These are phyloP conservation scores for Raffaelea deltoideospora DNA, from an alignment of 2,329 filamentous ascomycete genomes.

Conservation along the genomic window DNA sequence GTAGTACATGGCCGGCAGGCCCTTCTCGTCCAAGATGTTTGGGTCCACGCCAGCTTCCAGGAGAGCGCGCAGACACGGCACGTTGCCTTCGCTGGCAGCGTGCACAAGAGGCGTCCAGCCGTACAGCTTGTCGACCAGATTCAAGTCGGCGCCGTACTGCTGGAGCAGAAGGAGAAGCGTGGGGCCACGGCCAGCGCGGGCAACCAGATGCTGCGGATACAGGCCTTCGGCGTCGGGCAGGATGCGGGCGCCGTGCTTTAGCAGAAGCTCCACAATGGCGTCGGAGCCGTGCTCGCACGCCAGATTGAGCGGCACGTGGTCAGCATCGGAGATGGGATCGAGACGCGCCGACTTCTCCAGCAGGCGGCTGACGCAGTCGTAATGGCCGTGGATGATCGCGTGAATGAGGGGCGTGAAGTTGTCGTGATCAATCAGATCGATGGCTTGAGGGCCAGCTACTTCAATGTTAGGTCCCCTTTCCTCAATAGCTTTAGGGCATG, in stretches of 20 bases:
- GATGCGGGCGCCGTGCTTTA: constrained; percentile 66
- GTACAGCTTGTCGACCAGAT: constrained; percentile 90
- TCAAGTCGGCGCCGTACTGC: constrained; percentile 73
- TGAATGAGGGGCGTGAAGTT: constrained; percentile 95
- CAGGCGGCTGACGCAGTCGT: constrained; percentile 65
- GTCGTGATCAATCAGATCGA: constrained; percentile 85
- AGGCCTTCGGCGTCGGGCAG: constrained; percentile 92
- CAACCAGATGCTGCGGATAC: constrained; percentile 93
- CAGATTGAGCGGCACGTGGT: constrained; percentile 87
- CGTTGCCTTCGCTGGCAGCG: constrained; percentile 89
- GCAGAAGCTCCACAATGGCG: constrained; percentile 68
- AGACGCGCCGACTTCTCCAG: constrained; percentile 68
- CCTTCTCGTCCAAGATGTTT: constrained; percentile 79
- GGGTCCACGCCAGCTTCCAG: constrained; percentile 66
- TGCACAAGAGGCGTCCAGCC: constrained; percentile 96
- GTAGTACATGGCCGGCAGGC: constrained; percentile 90
- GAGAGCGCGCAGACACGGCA: constrained; percentile 70
- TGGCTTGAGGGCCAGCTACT: constrained; percentile 56
- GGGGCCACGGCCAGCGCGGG: constrained; percentile 70
- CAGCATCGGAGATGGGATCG: constrained; percentile 70
- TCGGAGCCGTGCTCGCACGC: constrained; percentile 88
- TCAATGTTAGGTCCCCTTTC: too few relatives aligned
- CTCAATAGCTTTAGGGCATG: constrained; percentile 26
- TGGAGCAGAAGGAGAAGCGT: constrained; percentile 67
- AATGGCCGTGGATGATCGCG: constrained; percentile 76